Evolutionary conservation across 164 flowering plant species (phyloP), one percentile per base, ranked within the genome.

Genomic region (Magnolia sinica): DNA sequence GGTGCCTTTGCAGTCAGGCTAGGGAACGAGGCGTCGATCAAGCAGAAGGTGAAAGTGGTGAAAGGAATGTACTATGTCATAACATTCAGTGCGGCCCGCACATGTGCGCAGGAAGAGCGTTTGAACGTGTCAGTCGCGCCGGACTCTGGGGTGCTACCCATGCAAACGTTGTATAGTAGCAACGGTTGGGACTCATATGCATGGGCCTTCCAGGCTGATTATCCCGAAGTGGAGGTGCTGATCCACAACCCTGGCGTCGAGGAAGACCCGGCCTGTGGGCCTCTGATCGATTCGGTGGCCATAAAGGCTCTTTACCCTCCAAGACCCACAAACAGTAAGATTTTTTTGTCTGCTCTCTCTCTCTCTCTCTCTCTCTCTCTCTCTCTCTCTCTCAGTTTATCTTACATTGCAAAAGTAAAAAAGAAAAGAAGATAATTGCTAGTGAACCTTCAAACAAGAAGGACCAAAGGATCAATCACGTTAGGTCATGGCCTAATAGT

Each of bases 191-290:
- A 90, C 59, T 80, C 91, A 0, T 88, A 88, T 31, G 79, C 90
- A 0, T 88, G 92, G 89, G 91, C 84, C 2, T 91, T 88, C 80
- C 76, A 80, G 23, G 90, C 95, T 0, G 83, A 80, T 13, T 64
- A 8, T 5, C 14, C 77, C 0, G 85, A 63, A 52, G 73, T 81
- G 8, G 88, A 87, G 68, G 71, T 90, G 20, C 18, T 76, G 2
- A 83, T 91, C 61, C 96, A 91, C 61, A 88, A 91, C 73, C 97
- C 99, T 0, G 99, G 98, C 0, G 92, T 85, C 0, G 97, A 92
- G 80, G 98, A 96, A 74, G 98, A 96, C 78, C 92, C 97, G 0
- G 99, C 98, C 50, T 96, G 99, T 24, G 99, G 99, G 0, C 99
- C 99, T 0, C 89, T 96, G 3, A 85, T 96, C 14, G 99, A 96